Base-by-base conservation (phyloP, 805 yeast species). In the Ascoidea rubescens region DNA sequence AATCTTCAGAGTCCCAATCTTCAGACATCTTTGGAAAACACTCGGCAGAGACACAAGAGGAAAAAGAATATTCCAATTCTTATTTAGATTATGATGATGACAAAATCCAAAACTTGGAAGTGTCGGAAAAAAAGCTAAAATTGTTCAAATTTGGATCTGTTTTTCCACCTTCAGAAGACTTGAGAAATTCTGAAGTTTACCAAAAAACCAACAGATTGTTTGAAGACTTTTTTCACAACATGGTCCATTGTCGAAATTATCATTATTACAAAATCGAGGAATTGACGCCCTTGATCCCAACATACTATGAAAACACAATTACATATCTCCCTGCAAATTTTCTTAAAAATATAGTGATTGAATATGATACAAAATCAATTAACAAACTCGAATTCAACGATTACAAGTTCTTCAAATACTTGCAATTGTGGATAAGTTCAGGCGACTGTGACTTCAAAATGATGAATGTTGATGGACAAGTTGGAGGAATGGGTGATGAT, bases 241-340 rank as follows among this genome's bases (percentile, higher is more conserved):
- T 61, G 1, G 59, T 62, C 54, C 62, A 60, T 53, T 61, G 65
- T 48, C 62, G 63, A 52, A 61, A 63, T 52, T 55, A 55, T 48
- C 64, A 63, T 51, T 64, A 62, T 60, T 60, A 59, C 51, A 50
- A 57, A 1, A 51, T 55, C 46, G 55, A 57, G 8, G 77, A 73
- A 53, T 58, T 74, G 32, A 67, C 70, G 48, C 78, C 78, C 8
- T 57, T 74, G 50, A 64, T 71, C 51, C 67, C 68, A 55, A 67
- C 78, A 0, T 57, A 62, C 30, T 69, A 70, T 45, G 79, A 75
- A 60, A 78, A 78, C 45, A 72, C 72, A 12, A 33, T 33, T 33
- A 7, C 42, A 33, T 33, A 33, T 10, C 10, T 33, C 10, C 42
- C 42, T 7, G 6, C 42, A 7, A 33, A 33, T 33, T 33, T 33